Base-by-base conservation (phyloP, 2,329 filamentous ascomycete species). In the Xylaria sp. region DNA sequence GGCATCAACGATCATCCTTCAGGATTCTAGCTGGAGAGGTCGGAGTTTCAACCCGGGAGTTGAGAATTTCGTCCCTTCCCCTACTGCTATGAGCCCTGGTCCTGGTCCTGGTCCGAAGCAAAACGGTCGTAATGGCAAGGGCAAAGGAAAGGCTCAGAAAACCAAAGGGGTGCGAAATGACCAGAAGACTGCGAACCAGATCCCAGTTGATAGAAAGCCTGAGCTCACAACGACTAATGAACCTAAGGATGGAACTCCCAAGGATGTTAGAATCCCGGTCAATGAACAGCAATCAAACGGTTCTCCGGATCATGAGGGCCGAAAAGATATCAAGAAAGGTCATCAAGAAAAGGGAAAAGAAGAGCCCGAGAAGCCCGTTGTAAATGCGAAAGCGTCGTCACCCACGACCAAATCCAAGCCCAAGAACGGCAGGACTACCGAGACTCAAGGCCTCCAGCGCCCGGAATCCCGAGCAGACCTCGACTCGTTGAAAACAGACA, bases 11-110 rank as follows among this genome's bases (percentile, higher is more conserved):
- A n/a, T 36, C 21, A 30, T 19, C 14, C 27, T 19, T 11, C 27
- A 32, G n/a, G 62, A 56, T 7, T 39, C 30, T 9, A 42, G n/a
- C 7, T 14, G 19, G 12, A 67, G 24, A n/a, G 36, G 1, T 30
- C 53, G 19, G 47, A 54, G 36, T 17, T 42, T 73, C 21, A 74
- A 74, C 55, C 72, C 73, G 1, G 47, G 60, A 2, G 72, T 72
- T 27, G 61, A 69, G 54, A 55, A 69, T 39, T 75, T 74, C 19
- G 45, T 64, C 1, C 69, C 71, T 8, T 47, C 61, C 6, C 58
- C 53, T 24, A 9, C 39, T 1, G 4, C 3, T 3, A 45, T n/a
- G 1, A 53, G 24, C 6, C 3, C 42, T 9, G 53, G 36, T 17
- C 45, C 19, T 1, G 48, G 24, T 4, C 5, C 42, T 9, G 53